Evolutionary conservation across 371 early-diverging fungal species (phyloP), one percentile per base, ranked within the genome.

Genomic region (Actinomortierella ambigua): DNA sequence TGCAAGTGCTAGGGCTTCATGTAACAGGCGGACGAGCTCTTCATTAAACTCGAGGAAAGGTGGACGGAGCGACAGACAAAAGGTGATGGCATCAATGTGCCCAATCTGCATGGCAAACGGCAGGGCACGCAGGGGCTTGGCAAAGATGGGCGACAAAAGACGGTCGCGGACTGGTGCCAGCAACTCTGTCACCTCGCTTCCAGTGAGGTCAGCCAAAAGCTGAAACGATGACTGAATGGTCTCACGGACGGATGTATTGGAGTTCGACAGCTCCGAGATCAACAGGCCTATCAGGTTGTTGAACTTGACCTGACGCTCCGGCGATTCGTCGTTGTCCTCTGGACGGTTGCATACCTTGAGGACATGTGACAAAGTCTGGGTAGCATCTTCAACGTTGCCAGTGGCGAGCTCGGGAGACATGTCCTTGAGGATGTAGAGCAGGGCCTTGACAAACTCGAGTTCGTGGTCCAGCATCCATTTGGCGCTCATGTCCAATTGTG

Each of bases 31-130:
- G 13, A 93, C 79, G 28, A 99, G 83, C 68, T 97, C 97, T 20
- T 98, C 98, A 50, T 90, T 94, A 65, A 97, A 95, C 46, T 86
- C 86, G 46, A 98, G 76, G 67, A 98, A 88, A 2, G 95, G 89
- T 39, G 98, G 98, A 4, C 90, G 84, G n/a, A 98, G 78, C 0
- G 91, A 84, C 56, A 99, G 80, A 57, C 97, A 96, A 76, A 95
- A 98, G 0, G 97, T 97, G 59, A 98, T 93, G 18, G 98, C 98
- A 65, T 98, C 99, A 61, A 97, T 97, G 67, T 96, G 89, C 9
- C 98, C 99, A 26, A 99, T 98, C 77, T 98, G 98, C 91, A 96
- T 93, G 40, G 93, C 88, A 79, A 95, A 92, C 0, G 98, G 96
- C 20, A 98, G 81, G 0, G 98, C 96, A 8, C 99, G 92, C 58